Percentiles rank a stretch among this genome's conserved stretches.
These are phyloP conservation scores for Hygrocybe punicea DNA, from an alignment of 768 basidiomycete genomes.

Conservation along the genomic window DNA sequence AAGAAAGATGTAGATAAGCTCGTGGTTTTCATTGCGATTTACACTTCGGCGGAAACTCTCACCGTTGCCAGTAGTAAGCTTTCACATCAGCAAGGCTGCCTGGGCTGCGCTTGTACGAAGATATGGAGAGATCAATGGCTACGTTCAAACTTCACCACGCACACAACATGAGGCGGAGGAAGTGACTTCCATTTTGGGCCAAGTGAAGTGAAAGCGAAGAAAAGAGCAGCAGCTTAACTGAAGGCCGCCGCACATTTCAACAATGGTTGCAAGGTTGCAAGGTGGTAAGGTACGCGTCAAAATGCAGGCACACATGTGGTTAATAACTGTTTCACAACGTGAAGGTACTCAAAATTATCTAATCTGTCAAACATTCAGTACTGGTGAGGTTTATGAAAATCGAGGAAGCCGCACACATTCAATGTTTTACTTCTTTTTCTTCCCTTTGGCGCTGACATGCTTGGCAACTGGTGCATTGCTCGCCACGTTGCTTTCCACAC, in stretches of 20 bases:
- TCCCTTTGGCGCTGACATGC: conserved; percentile 49
- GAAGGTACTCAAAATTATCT: not conserved
- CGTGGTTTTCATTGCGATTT: not conserved
- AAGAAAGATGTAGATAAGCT: not conserved
- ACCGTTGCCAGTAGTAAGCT: not conserved
- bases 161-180: not conserved
- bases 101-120: too few species aligned
- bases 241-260: not conserved
- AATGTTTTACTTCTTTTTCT: conserved; percentile 59
- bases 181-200: not conserved
- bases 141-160: not conserved
- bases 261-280: not conserved
- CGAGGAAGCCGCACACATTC: not conserved
- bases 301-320: not conserved
- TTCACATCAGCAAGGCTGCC: not conserved
- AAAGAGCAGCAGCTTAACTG: not conserved
- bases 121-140: too few species aligned
- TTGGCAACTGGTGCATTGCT: conserved; percentile 25
- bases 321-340: too few species aligned
- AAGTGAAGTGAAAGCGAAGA: not conserved
- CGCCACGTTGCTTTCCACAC: conserved; percentile 35
- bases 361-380: not conserved
- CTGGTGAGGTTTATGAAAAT: not conserved
- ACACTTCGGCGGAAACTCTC: not conserved
- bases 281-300: not conserved